Evolutionary conservation across 306 rosid species (phyloP), one percentile per base, ranked within the genome.

Genomic region (Gillenia trifoliata): DNA sequence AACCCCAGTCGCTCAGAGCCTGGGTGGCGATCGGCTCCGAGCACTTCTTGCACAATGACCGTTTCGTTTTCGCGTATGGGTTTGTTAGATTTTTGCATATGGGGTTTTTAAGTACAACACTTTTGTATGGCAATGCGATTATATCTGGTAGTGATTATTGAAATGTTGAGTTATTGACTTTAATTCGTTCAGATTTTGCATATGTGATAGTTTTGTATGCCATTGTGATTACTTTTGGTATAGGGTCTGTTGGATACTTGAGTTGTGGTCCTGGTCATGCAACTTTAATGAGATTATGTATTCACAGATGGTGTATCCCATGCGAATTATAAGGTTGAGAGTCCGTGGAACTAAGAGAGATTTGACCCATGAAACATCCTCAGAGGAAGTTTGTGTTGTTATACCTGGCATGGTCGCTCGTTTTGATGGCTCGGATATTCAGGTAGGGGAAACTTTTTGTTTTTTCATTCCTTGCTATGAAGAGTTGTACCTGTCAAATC

Each of bases 321-420:
- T 81, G 40, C 84, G 85, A 71, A 81, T 94, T 81, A 66, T 90
- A 43, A 92, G 92, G 85, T 78, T 94, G 74, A 88, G 98, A 81
- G 92, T 94, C 54, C 93, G 92, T 9, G 95, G 99, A 81, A 85
- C 92, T 11, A 94, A 92, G 83, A 92, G 90, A 80, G 98, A 88
- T 73, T 83, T 90, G 83, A 87, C 73, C 70, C 89, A 92, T 73
- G 98, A 86, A 49, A 72, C 89, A 63, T 90, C 93, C 57, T 85
- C 91, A 1, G 98, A 92, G 87, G 99, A 94, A 87, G 92, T 92
- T 83, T 92, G 93, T 70, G 79, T 87, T 71, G 85, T 90, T 54
- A 84, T 92, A 93, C 88, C 91, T 0, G 93, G 99, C 17, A 91
- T 89, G 6, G 79, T 94, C 80, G 96, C 93, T 28, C 99, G 99